phyloP scores from a whole-genome alignment of 2,329 filamentous ascomycete genomes.

The Claviceps citrina region DNA sequence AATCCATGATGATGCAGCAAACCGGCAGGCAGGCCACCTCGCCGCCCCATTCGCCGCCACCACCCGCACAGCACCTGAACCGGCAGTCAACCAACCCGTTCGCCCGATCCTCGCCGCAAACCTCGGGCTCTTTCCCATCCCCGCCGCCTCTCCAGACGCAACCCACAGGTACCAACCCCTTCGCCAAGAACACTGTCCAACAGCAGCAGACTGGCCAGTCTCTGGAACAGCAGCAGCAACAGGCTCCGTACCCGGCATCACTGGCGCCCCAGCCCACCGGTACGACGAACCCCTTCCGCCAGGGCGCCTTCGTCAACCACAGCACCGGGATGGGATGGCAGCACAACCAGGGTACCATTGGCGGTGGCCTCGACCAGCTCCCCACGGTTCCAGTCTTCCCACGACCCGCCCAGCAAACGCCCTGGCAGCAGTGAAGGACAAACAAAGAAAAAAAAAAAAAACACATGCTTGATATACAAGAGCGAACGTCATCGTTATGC shows the following conservation, averaged over 20 bases:
- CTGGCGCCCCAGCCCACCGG: slow-evolving; percentile 67
- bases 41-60: slow-evolving; percentile 23
- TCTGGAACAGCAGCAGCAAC: slow-evolving; percentile 28
- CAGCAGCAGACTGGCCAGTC: slow-evolving; percentile 15
- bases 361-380: slow-evolving; percentile 65
- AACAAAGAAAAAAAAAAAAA: neutral
- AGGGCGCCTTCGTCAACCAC: slow-evolving; percentile 80
- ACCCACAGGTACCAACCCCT: slow-evolving; percentile 44
- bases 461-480: neutral
- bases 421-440: slow-evolving; percentile 35
- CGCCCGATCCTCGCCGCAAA: slow-evolving; percentile 46
- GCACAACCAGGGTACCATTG: slow-evolving; percentile 58
- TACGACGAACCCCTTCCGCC: slow-evolving; percentile 86
- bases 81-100: slow-evolving; percentile 78
- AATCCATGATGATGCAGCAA: slow-evolving; percentile 63
- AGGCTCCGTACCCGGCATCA: slow-evolving; percentile 18
- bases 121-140: slow-evolving; percentile 15
- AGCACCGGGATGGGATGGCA: slow-evolving; percentile 83
- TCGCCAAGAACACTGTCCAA: slow-evolving; percentile 30
- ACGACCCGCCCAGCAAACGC: slow-evolving; percentile 49
- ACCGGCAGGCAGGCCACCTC: slow-evolving; percentile 26
- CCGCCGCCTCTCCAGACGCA: slow-evolving; percentile 29
- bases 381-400: slow-evolving; percentile 77
- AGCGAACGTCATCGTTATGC: neutral
- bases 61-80: slow-evolving; percentile 25